These are phyloP conservation scores for Kodamaea restingae DNA, from an alignment of 805 yeast species.

Conservation along the genomic window DNA sequence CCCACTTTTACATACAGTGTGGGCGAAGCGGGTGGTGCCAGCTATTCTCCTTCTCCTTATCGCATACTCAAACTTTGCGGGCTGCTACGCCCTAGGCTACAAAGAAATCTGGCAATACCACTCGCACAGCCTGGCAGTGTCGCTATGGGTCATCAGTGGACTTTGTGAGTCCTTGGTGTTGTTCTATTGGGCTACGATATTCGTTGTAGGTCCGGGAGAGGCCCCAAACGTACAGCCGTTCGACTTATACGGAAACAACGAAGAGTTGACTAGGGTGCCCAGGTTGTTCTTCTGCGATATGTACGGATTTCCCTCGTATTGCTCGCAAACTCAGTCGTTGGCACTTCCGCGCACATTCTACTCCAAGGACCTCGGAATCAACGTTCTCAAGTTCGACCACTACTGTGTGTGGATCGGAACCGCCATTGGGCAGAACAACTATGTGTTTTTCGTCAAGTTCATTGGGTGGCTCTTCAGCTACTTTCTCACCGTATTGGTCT, in stretches of 20 bases:
- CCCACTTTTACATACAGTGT: slow-evolving; percentile 3
- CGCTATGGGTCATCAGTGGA: slow-evolving; percentile 31
- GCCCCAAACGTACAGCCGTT: slow-evolving; percentile 35
- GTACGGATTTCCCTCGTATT: slow-evolving; percentile 75
- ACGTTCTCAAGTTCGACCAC: slow-evolving; percentile 80
- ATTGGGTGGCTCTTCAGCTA: slow-evolving; percentile 32
- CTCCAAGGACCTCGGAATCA: slow-evolving; percentile 48
- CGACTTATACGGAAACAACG: slow-evolving; percentile 20
- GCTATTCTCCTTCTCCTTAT: slow-evolving; percentile 21
- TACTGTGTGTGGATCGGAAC: slow-evolving; percentile 75
- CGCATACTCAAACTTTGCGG: slow-evolving; percentile 43
- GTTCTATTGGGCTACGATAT: slow-evolving; percentile 44
- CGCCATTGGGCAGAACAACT: slow-evolving; percentile 66
- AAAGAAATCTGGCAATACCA: slow-evolving; percentile 28
- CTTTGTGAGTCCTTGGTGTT: slow-evolving; percentile 22
- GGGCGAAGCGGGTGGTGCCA: slow-evolving; percentile 25
- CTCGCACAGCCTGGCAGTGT: slow-evolving; percentile 30
- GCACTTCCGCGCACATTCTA: slow-evolving; percentile 72
- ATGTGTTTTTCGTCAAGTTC: slow-evolving; percentile 54
- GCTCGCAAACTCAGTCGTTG: slow-evolving; percentile 60
- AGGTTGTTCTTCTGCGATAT: slow-evolving; percentile 61
- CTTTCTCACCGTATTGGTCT: slow-evolving; percentile 29
- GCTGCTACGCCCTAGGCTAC: slow-evolving; percentile 44
- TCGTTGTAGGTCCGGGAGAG: slow-evolving; percentile 56
- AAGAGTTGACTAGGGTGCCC: slow-evolving; percentile 43